Base-by-base conservation (phyloP, 2,329 filamentous ascomycete genomes). In the Scedosporium apiospermum region DNA sequence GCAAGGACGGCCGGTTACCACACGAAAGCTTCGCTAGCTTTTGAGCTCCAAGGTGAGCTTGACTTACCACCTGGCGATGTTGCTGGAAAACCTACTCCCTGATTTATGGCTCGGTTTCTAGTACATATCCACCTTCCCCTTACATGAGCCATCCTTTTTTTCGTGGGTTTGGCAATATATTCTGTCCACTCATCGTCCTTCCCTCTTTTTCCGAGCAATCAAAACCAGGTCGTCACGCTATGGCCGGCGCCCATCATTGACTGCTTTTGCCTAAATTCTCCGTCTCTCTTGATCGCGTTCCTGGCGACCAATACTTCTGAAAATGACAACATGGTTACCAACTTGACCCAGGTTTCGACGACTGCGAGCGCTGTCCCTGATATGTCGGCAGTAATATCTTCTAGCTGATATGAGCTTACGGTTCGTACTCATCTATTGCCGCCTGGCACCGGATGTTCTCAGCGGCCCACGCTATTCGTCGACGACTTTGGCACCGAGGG, bases 221-320 rank as follows among this genome's bases (percentile, higher is more conserved):
- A 46, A 38, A 57, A 62, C 51, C 60, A n/a, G 60, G 60, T 62
- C 51, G 18, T 12, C 59, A 14, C 44, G 46, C 30, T 42, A 38
- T 61, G 30, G 21, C 30, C 60, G 7, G 26, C 38, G 30, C 2
- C 30, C 21, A 34, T 16, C 42, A 14, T 58, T 41, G 44, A 49
- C 59, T 38, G 59, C 44, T 61, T 62, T 62, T 62, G 60, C 49
- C 60, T 62, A 62, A 62, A 57, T 57, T 62, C 60, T 57, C 60
- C 60, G 60, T 30, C 42, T 12, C 34, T n/a, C 18, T 57, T 21
- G 12, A 21, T n/a, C 14, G 23, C 27, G 49, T 62, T 62, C 51
- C 60, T 62, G 51, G 51, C 30, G 2, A 5, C 30, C 18, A 18
- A 18, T n/a, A 4, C 51, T n/a, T 46, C 34, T 46, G 51, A 57